A percentile compares a stretch with the other conserved stretches of the same genome.
Evolutionary conservation across 257 asterid genomes (phyloP).

Genomic region (Solanum okadae): DNA sequence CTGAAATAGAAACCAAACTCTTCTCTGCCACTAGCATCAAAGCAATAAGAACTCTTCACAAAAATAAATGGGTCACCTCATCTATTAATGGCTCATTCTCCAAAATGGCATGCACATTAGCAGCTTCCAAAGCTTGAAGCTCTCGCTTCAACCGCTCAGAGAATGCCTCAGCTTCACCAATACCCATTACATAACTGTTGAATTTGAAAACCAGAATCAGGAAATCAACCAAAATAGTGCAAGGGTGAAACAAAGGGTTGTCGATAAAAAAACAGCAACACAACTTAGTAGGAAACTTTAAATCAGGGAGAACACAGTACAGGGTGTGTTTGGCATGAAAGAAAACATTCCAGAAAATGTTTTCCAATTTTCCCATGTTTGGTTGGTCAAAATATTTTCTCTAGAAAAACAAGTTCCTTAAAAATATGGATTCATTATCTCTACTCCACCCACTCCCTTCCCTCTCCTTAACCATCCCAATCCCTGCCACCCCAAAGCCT

Average conservation of each 20-base stretch:
- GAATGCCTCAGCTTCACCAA: conserved; percentile 98
- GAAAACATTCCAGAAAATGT: not conserved
- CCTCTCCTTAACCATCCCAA: not conserved
- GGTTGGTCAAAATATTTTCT: not conserved
- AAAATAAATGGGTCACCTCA: conserved; percentile 38
- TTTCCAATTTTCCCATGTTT: not conserved
- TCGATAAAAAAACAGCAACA: not conserved
- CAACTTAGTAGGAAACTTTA: not conserved
- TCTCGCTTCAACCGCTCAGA: conserved; percentile 95
- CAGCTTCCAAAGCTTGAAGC: conserved; percentile 99
- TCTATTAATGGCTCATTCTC: conserved; percentile 81
- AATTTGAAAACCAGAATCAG: conserved; percentile 3
- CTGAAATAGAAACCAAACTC: not conserved
- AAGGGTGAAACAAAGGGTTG: not conserved
- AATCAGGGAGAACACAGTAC: not conserved
- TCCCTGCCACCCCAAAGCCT: not conserved
- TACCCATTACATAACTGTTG: conserved; percentile 96
- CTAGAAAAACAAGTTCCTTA: not conserved
- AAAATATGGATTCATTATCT: not conserved
- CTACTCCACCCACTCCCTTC: not conserved
- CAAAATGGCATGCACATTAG: conserved; percentile 95
- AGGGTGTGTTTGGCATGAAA: not conserved
- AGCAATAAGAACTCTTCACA: not conserved
- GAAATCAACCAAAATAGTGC: not conserved
- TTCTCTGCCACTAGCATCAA: not conserved